Percentiles rank a stretch among this genome's conserved stretches.
Conservation (phyloP, 1,284 basidiomycete species). For the Apiotrichum montevideense region DNA sequence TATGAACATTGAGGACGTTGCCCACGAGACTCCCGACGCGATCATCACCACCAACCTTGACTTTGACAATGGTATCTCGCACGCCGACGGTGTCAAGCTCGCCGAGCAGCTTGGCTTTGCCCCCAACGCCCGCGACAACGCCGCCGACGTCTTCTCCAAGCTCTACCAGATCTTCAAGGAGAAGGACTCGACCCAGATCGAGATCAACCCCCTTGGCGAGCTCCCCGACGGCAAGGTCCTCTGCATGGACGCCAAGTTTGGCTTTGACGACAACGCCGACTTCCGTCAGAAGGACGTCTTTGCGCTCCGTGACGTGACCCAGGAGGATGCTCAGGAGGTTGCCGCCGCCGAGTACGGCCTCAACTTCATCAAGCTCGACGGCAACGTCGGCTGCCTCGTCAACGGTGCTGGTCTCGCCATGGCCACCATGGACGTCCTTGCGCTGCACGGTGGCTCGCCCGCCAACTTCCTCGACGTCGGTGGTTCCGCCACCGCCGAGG, state of each 20-base stretch:
- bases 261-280: constrained; percentile 98
- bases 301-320: constrained; percentile 79
- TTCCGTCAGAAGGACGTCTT: constrained; percentile 95
- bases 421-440: constrained; percentile 99
- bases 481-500: constrained; percentile 95
- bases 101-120: constrained; percentile 89
- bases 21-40: constrained; percentile 89
- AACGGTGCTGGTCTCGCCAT: constrained; percentile 99
- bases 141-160: constrained; percentile 89
- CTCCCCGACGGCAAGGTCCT: constrained; percentile 87
- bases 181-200: constrained; percentile 98
- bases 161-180: constrained; percentile 97
- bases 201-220: constrained; percentile 99
- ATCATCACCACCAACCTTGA: constrained; percentile 95
- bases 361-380: constrained; percentile 99
- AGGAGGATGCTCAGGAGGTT: constrained; percentile 96
- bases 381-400: constrained; percentile 94
- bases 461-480: constrained; percentile 97
- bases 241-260: constrained; percentile 99
- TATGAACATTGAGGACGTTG: constrained; percentile 99
- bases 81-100: constrained; percentile 65
- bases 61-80: constrained; percentile 75
- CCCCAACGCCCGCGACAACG: constrained; percentile 65
- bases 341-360: constrained; percentile 77
- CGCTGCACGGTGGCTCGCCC: constrained; percentile 89